phyloP scores from a whole-genome alignment of 306 rosid genomes.

The Rosa rugosa region DNA sequence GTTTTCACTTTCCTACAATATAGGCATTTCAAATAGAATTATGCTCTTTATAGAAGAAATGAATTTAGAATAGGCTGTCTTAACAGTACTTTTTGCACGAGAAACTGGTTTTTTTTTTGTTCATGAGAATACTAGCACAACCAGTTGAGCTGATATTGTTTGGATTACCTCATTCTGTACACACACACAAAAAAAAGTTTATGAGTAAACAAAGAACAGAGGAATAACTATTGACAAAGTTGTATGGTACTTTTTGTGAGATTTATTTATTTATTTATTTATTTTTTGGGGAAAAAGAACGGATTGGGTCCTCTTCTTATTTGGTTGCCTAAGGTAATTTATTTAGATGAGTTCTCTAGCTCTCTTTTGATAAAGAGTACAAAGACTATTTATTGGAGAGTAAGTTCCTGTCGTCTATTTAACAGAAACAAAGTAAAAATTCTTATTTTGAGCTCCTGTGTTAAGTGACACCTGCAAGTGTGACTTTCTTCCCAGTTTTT shows the following conservation, averaged over 20 bases:
- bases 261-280: neutral
- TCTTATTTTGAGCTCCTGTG: neutral
- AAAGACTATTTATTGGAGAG: neutral
- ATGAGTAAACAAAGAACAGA: neutral
- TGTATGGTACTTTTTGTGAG: neutral
- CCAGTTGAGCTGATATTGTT: neutral
- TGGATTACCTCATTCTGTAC: neutral
- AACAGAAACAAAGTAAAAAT: neutral
- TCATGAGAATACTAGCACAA: neutral
- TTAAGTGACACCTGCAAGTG: neutral
- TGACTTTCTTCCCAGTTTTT: neutral
- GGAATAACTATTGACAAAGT: neutral
- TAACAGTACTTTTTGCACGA: neutral
- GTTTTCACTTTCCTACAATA: neutral
- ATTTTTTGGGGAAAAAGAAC: neutral
- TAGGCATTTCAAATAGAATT: neutral
- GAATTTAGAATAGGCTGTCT: neutral
- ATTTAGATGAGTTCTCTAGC: neutral
- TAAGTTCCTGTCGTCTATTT: neutral
- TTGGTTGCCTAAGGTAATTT: neutral
- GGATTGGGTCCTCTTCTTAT: too few species aligned
- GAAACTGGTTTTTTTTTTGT: neutral
- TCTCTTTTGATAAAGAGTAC: neutral
- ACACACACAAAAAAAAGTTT: neutral
- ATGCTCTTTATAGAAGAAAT: neutral